Percentiles rank a stretch among this genome's conserved stretches.
Conservation (phyloP, 1,284 basidiomycete genomes). For the Trichosporon sp. region DNA sequence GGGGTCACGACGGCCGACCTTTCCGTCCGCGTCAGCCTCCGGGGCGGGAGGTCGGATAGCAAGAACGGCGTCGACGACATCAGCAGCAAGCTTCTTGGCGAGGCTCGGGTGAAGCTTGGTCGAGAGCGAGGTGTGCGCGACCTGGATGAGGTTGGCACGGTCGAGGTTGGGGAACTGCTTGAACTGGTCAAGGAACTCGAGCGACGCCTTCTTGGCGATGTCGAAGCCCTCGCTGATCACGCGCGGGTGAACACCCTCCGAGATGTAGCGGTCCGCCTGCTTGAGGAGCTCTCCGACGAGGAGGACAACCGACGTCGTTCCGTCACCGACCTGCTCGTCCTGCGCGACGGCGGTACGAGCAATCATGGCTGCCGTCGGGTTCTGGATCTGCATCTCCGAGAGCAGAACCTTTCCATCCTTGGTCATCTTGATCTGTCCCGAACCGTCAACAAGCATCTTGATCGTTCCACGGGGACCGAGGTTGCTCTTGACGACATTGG, state of each 20-base stretch:
- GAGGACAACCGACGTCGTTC: slow-evolving; percentile 94
- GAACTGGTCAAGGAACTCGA: slow-evolving; percentile 84
- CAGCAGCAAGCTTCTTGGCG: slow-evolving; percentile 82
- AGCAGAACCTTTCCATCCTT: slow-evolving; percentile 98
- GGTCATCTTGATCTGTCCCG: slow-evolving; percentile 99
- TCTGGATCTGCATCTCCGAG: slow-evolving; percentile 99
- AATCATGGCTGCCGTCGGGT: slow-evolving; percentile 99
- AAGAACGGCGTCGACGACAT: slow-evolving; percentile 92
- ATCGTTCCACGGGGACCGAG: slow-evolving; percentile 94
- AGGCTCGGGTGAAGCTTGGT: slow-evolving; percentile 85
- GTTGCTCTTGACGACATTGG: slow-evolving; percentile 95
- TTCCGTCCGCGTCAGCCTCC: slow-evolving; percentile 55
- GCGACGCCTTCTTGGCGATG: slow-evolving; percentile 90
- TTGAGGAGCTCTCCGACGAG: slow-evolving; percentile 96
- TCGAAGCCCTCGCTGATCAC: slow-evolving; percentile 95
- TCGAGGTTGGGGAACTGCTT: slow-evolving; percentile 68
- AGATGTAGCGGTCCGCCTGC: slow-evolving; percentile 96
- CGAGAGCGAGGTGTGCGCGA: slow-evolving; percentile 88
- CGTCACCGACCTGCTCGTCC: slow-evolving; percentile 98
- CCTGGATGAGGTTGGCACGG: slow-evolving; percentile 83
- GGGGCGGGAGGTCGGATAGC: slow-evolving; percentile 74
- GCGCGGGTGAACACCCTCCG: slow-evolving; percentile 96
- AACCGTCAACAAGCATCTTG: slow-evolving; percentile 99
- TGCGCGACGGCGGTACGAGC: slow-evolving; percentile 97
- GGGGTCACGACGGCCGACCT: slow-evolving; percentile 70